Evolutionary conservation across 352 stramenopile genomes (phyloP), one percentile per base, ranked within the genome.

Genomic region (Phytophthora aleatoria): DNA sequence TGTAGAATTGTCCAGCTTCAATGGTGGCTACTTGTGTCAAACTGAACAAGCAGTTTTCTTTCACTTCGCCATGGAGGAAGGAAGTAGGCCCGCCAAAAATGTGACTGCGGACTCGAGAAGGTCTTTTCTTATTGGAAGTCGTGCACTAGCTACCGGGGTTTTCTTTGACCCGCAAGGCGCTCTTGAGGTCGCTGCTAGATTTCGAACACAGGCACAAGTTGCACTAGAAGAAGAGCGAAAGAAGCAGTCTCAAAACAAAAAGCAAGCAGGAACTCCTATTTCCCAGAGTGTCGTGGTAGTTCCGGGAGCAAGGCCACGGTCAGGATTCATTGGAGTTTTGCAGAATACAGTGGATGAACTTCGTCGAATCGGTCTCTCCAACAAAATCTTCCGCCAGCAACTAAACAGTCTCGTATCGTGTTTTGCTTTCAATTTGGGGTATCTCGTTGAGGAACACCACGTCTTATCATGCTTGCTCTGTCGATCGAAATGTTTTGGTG

Each of bases 41-140:
- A 50, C 61, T 26, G 50, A 68, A n/a, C 51, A 68, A 53, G 11
- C 5, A 3, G 83, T 83, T 48, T 81, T 80, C 60, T 81, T 89
- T 50, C 77, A 89, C 45, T 84, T 80, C 48, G 26, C 26, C 3
- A n/a, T 39, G 20, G 50, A 48, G 1, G 44, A 27, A n/a, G 30
- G 16, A 55, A 49, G 16, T 11, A 64, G 53, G 7, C 16, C 16
- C 20, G 31, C 11, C 4, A 13, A 49, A 5, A 67, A 53, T 30
- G 55, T 53, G 2, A 71, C 47, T 20, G 8, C 44, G 16, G 16
- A 5, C 9, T 57, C 52, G 12, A 57, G 26, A 10, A 48, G 57
- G 15, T 83, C 75, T 2, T 84, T 87, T 44, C 26, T 83, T 10
- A 11, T 16, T 1, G 51, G 57, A 27, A 77, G 61, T 11, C 64